Conservation (phyloP, 2,329 filamentous ascomycete species). For the Cordyceps pruinosa region DNA sequence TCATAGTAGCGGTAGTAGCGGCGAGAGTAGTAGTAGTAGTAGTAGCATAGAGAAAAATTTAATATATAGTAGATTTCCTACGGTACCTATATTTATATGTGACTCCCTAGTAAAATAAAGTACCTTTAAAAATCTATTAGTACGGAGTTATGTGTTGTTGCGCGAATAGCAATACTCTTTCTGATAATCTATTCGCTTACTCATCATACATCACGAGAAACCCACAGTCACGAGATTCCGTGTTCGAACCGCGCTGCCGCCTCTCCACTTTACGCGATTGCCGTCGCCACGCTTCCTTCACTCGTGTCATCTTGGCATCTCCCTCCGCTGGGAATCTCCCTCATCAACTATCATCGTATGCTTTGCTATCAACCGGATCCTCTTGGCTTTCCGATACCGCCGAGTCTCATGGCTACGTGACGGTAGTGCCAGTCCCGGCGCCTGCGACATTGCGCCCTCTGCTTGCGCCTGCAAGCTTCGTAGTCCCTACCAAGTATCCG, state of each 20-base stretch:
- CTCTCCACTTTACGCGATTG: constrained; percentile 32
- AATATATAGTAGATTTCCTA: too few species aligned
- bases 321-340: neutral
- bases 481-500: too few species aligned
- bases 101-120: too few species aligned
- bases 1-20: too few species aligned
- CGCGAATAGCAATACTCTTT: too few species aligned
- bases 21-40: too few species aligned
- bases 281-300: constrained; percentile 9
- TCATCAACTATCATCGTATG: neutral
- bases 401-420: neutral
- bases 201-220: too few species aligned
- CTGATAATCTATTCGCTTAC: too few species aligned
- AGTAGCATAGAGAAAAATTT: too few species aligned
- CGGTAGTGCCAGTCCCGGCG: neutral
- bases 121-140: neutral
- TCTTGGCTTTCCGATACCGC: neutral
- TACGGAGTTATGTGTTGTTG: too few species aligned
- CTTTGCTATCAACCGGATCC: neutral
- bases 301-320: neutral
- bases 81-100: too few species aligned
- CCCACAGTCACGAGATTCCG: constrained; percentile 34
- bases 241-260: constrained; percentile 25
- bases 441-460: neutral
- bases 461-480: neutral